phyloP scores from a whole-genome alignment of 306 rosid species.

The Albizia julibrissin region DNA sequence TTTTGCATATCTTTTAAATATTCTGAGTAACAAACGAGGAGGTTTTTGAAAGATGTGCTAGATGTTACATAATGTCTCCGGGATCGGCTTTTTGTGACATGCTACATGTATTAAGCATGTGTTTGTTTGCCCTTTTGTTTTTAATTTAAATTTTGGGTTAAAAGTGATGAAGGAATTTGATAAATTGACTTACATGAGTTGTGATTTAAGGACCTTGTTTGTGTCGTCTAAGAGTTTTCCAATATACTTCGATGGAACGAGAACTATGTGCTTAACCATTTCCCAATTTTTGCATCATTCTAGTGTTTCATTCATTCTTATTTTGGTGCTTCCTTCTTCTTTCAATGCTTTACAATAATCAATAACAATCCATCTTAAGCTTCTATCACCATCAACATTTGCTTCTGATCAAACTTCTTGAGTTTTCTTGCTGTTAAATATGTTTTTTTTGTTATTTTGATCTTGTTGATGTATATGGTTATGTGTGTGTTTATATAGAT shows the following conservation, averaged over 20 bases:
- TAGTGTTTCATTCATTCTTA: not conserved
- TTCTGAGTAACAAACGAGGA: not conserved
- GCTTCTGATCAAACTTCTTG: not conserved
- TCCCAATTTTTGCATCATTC: not conserved
- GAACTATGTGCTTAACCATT: not conserved
- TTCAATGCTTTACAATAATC: no score
- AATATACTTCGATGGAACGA: not conserved
- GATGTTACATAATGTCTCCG: not conserved
- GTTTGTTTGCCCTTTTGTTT: not conserved
- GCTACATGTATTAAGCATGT: not conserved
- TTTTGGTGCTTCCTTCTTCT: not conserved
- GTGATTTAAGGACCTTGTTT: not conserved
- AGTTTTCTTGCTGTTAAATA: not conserved
- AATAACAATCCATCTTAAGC: not conserved
- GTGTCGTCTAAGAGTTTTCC: not conserved
- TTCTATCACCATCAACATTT: not conserved
- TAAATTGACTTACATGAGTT: not conserved
- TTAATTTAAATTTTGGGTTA: not conserved
- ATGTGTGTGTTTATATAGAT: not conserved
- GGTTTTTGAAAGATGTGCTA: not conserved
- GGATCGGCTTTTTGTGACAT: not conserved
- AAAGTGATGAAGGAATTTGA: not conserved
- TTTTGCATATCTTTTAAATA: not conserved
- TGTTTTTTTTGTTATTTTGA: not conserved
- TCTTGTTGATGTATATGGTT: no score